Evolutionary conservation across 2,329 filamentous ascomycete genomes (phyloP).

Genomic region (Clarireedia homoeocarpa): DNA sequence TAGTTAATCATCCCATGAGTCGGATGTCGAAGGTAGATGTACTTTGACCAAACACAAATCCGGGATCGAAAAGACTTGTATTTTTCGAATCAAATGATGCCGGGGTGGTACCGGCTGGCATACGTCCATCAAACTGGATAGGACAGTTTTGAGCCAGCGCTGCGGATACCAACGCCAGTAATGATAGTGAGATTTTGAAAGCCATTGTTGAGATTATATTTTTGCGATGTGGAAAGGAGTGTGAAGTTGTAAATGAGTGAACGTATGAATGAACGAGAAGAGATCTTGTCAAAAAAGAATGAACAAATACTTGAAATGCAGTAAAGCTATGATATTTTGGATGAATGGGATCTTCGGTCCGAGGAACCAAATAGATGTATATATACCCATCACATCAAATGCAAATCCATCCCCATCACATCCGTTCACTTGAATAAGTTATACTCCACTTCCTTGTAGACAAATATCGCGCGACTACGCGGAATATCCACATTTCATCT

Average conservation of each 20-base stretch:
- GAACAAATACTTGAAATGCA: not conserved
- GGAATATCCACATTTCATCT: too few relatives aligned
- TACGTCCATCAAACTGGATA: constrained; percentile 40
- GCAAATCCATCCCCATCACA: too few relatives aligned
- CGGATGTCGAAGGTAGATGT: not conserved
- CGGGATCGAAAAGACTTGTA: constrained; percentile 42
- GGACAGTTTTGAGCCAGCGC: constrained; percentile 29
- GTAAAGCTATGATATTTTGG: constrained; percentile 3
- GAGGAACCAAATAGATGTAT: not conserved
- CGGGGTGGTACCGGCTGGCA: constrained; percentile 33
- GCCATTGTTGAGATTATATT: too few relatives aligned
- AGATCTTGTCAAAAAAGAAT: not conserved
- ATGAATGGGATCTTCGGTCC: constrained; percentile 1
- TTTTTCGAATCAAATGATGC: constrained; percentile 34
- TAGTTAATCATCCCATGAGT: not conserved
- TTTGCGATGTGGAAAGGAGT: constrained; percentile 7
- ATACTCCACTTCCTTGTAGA: too few relatives aligned
- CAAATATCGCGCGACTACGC: too few relatives aligned
- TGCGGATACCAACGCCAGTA: constrained; percentile 14
- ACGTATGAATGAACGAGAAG: not conserved
- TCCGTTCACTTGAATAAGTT: too few relatives aligned
- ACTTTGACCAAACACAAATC: constrained; percentile 44
- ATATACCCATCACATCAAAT: not conserved
- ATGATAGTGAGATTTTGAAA: constrained; percentile 1
- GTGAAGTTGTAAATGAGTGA: not conserved